Base-by-base conservation (phyloP, 1,284 basidiomycete species). In the Puccinia brachypodii region DNA sequence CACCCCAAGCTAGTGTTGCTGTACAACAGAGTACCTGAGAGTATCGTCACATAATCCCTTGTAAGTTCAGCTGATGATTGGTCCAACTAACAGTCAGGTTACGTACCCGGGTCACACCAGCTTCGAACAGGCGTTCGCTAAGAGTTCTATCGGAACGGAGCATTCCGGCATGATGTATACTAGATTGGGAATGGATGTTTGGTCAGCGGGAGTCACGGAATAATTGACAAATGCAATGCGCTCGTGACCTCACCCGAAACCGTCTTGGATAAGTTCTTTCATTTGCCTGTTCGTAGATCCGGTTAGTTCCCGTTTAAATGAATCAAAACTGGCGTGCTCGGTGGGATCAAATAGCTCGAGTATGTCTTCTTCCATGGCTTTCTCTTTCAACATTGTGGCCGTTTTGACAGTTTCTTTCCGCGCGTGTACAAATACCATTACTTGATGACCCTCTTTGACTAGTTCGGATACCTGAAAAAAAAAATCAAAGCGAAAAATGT, bases 371-470 rank as follows among this genome's bases (percentile, higher is more conserved):
- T 98, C 96, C 85, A 98, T 86, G 0, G 95, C 92, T 83, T 92
- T 90, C 83, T 99, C 97, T 82, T 92, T 91, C 19, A 99, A 89
- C n/a, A 90, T 90, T 85, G 92, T 88, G 0, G 96, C 95, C 0
- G 94, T 91, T 86, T 97, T 98, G 83, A 99, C 97, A 0, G 97
- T 99, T 85, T 99, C 97, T 87, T 98, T 99, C 38, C 97, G 91
- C 22, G 97, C 95, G 87, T 99, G 97, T 13, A 99, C 97, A 85
- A 99, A 99, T 0, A 99, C 95, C 96, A 99, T 99, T 82, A 98
- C 95, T 87, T 99, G 97, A 87, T 99, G 97, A 0, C 95, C 96
- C 85, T 92, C 90, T 72, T 88, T 89, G 19, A 97, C 93, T 11
- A 97, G 89, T 66, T 93, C 92, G 0, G 91, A 90, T 85, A 97